Base-by-base conservation (phyloP, 1,284 basidiomycete species). In the Fomitopsis betulina region DNA sequence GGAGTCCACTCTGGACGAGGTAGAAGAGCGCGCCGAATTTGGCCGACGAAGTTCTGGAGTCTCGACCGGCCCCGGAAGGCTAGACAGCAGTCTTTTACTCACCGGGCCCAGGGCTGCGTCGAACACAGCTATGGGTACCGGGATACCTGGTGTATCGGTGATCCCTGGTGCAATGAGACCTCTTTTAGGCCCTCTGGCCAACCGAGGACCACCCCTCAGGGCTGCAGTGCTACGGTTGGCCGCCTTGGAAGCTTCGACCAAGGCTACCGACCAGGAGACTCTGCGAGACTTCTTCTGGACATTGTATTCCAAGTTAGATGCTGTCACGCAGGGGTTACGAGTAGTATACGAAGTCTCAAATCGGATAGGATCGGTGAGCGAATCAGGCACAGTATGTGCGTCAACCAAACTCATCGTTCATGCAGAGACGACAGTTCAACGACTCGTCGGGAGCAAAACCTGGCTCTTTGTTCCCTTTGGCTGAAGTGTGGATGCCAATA, bases 281-380 rank as follows among this genome's bases (percentile, higher is more conserved):
- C 73, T 98, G 55, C 83, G 81, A 60, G 97, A 99, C 73, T 79
- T 99, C 38, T 98, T 99, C 73, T 99, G 96, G 96, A 98, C 97
- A 4, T 73, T 98, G 17, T 99, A 94, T 71, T 97, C 95, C 5
- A 99, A 99, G 73, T 73, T 99, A 55, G 90, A 96, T 67, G 97
- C 97, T 21, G 91, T 98, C n/a, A 82, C 93, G 37, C 96, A 99
- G 72, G 93, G 95, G 9, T 80, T 98, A 64, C 80, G 96, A 51
- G 91, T 98, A 2, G 83, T 97, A 1, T 95, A 91, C 68, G 97
- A 99, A 72, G 92, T 99, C 1, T 82, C 92, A 0, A 89, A 86
- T 67, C 84, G 93, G 60, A 93, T 97, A 60, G 89, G 91, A 64
- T 89, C 89, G 61, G 94, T 96, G 67, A 73, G 87, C 78, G 15